Percentiles rank a stretch among this genome's conserved stretches.
These are phyloP conservation scores for Saururus chinensis DNA, from an alignment of 164 flowering plant species.

Conservation along the genomic window DNA sequence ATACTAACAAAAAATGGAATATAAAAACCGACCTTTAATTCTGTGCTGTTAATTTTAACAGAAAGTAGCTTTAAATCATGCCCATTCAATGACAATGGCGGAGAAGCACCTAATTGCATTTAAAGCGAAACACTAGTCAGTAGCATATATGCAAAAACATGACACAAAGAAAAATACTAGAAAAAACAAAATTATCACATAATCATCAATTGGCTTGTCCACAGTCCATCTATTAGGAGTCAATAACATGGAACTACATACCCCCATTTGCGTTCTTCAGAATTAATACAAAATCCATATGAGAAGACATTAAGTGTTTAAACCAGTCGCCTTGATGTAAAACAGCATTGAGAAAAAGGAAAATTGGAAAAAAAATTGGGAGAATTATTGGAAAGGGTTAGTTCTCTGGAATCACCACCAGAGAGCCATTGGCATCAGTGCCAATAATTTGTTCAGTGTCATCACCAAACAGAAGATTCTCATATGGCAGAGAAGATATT, in stretches of 20 bases:
- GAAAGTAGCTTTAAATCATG: conserved; percentile 59
- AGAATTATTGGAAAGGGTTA: too few species aligned
- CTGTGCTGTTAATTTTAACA: conserved; percentile 47
- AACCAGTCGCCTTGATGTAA: too few species aligned
- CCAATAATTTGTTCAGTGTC: too few species aligned
- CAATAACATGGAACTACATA: background rate
- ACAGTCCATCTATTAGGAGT: background rate
- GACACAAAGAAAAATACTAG: background rate
- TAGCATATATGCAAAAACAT: too few species aligned
- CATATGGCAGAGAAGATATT: too few species aligned
- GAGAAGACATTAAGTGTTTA: too few species aligned
- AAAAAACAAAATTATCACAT: background rate
- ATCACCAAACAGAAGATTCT: too few species aligned
- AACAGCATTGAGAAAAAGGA: too few species aligned
- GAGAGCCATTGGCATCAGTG: too few species aligned
- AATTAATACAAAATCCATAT: background rate
- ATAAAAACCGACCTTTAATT: conserved; percentile 39
- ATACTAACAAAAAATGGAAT: background rate
- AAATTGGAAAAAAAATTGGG: too few species aligned
- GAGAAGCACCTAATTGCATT: conserved; percentile 36
- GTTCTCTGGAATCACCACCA: too few species aligned
- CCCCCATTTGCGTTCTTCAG: background rate
- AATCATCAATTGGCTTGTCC: background rate
- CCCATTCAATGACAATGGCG: conserved; percentile 73
- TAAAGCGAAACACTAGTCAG: background rate